phyloP scores from a whole-genome alignment of 2,329 filamentous ascomycete genomes.

The Colletotrichum eleusines region DNA sequence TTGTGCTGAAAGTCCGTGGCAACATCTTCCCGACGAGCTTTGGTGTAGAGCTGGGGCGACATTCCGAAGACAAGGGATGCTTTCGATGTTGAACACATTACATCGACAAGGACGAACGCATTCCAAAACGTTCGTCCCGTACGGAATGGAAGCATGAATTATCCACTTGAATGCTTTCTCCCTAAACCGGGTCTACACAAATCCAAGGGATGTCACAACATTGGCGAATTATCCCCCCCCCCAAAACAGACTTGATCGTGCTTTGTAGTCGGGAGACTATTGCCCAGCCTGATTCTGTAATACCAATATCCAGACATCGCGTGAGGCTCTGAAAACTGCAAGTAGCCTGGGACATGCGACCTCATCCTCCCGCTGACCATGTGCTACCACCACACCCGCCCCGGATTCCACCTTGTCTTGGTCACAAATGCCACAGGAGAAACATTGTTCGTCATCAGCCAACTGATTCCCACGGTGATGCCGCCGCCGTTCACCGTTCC shows the following conservation, averaged over 20 bases:
- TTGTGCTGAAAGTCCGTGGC: background rate
- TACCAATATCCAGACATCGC: background rate
- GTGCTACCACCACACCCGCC: too few species aligned
- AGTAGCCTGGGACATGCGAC: too few species aligned
- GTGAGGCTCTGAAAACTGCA: too few species aligned
- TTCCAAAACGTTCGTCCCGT: background rate
- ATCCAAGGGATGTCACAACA: background rate
- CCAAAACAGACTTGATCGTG: background rate
- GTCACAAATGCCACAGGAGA: too few species aligned
- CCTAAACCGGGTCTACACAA: background rate
- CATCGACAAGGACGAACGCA: background rate
- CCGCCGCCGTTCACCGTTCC: too few species aligned
- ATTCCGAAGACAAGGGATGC: rapidly evolving
- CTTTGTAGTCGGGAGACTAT: background rate
- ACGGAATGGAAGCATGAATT: background rate
- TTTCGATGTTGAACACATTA: background rate
- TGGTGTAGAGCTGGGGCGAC: background rate
- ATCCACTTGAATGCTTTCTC: background rate
- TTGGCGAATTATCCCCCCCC: too few species aligned
- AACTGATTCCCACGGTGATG: too few species aligned
- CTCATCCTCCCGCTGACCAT: too few species aligned
- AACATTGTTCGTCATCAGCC: too few species aligned
- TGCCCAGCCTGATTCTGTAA: background rate
- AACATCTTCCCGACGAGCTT: background rate
- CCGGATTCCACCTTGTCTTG: too few species aligned